Evolutionary conservation across 2,329 filamentous ascomycete genomes (phyloP).

Genomic region (Fusarium albidum): DNA sequence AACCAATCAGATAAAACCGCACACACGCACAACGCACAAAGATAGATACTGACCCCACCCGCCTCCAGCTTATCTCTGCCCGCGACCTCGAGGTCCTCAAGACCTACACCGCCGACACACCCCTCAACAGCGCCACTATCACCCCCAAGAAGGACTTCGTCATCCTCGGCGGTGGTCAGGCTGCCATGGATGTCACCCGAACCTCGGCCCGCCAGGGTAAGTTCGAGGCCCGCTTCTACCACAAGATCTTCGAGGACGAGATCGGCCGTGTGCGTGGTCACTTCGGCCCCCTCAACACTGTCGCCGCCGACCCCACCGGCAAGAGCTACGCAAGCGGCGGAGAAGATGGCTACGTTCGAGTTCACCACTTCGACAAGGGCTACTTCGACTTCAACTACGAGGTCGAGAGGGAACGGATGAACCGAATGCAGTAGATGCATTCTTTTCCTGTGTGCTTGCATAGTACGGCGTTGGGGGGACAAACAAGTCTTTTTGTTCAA

Average conservation of each 20-base stretch:
- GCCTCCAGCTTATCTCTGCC: conserved; percentile 75
- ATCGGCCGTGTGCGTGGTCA: conserved; percentile 96
- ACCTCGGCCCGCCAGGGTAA: conserved; percentile 95
- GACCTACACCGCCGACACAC: conserved; percentile 90
- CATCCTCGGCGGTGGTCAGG: conserved; percentile 96
- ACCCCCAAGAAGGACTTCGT: conserved; percentile 97
- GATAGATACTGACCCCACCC: conserved; percentile 21
- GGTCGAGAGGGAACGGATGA: conserved; percentile 84
- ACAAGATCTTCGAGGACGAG: conserved; percentile 99
- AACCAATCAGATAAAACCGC: neutral
- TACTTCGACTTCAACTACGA: conserved; percentile 99
- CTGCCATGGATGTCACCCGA: conserved; percentile 98
- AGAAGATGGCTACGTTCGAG: conserved; percentile 97
- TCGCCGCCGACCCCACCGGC: conserved; percentile 90
- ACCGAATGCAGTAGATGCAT: conserved; percentile 51
- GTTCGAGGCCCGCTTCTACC: conserved; percentile 99
- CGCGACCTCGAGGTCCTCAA: conserved; percentile 92
- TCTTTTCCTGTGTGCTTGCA: conserved; percentile 52
- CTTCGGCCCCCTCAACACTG: conserved; percentile 96
- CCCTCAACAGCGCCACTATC: conserved; percentile 94
- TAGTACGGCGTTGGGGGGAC: conserved; percentile 52
- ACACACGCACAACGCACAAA: neutral
- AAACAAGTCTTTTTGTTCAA: conserved; percentile 43
- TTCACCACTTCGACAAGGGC: conserved; percentile 98
- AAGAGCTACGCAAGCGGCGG: conserved; percentile 94